A percentile compares a stretch with the other conserved stretches of the same genome.
Conservation (phyloP, 306 rosid species). For the Calophaca sinica region DNA sequence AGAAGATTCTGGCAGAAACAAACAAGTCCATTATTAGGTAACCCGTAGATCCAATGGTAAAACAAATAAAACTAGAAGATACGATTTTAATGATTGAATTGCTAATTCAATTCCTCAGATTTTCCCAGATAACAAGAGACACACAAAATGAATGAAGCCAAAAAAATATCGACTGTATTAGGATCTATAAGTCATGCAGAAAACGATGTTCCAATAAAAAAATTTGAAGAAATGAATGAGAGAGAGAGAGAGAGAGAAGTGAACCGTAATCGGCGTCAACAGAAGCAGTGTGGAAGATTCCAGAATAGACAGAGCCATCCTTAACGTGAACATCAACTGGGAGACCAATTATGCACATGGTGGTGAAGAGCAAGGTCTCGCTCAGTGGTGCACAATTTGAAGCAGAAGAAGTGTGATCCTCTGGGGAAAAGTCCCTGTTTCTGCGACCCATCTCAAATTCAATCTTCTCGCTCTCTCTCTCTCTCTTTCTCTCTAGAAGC, state of each 20-base stretch:
- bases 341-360: constrained; percentile 79
- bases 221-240: constrained; percentile 8
- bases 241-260: constrained; percentile 20
- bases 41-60: constrained; percentile 34
- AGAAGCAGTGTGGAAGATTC: constrained; percentile 85
- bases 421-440: constrained; percentile 51
- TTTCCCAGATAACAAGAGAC: neutral
- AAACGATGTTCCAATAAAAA: constrained; percentile 15
- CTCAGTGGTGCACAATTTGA: constrained; percentile 47
- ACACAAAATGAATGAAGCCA: constrained; percentile 8
- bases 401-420: constrained; percentile 46
- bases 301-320: constrained; percentile 90
- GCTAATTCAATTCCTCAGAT: constrained; percentile 31
- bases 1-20: neutral
- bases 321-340: constrained; percentile 79
- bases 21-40: constrained; percentile 23
- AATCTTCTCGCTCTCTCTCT: neutral
- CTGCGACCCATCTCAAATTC: constrained; percentile 65
- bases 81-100: neutral
- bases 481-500: neutral
- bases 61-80: neutral
- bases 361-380: constrained; percentile 71
- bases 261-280: constrained; percentile 62
- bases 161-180: neutral
- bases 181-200: constrained; percentile 25